Evolutionary conservation across 148 eudicot species (phyloP).

Genomic region (Silene uniflora): DNA sequence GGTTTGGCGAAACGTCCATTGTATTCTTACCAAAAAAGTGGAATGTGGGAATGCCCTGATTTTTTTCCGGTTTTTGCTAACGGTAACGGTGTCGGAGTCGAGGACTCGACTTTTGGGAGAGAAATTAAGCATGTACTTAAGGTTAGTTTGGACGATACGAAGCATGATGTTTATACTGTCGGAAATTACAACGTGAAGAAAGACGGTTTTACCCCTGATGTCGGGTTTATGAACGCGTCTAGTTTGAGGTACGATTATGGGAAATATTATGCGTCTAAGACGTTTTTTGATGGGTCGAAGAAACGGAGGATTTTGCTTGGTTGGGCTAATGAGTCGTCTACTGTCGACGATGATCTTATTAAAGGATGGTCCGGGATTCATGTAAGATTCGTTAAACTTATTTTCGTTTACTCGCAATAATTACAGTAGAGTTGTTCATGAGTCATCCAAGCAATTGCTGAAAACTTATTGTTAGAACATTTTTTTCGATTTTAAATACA

Average conservation of each 20-base stretch:
- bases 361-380: conserved; percentile 83
- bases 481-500: conserved; percentile 17
- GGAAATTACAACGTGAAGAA: conserved; percentile 42
- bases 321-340: conserved; percentile 54
- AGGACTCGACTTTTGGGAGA: conserved; percentile 28
- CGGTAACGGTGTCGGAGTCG: conserved; percentile 20
- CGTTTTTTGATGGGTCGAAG: conserved; percentile 47
- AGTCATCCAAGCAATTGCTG: no score
- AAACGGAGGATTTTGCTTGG: conserved; percentile 61
- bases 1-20: conserved; percentile 35
- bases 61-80: conserved; percentile 44
- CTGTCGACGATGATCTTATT: conserved; percentile 15
- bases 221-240: conserved; percentile 27
- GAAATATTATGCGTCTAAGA: conserved; percentile 67
- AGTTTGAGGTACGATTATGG: conserved; percentile 66
- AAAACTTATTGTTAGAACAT: no score
- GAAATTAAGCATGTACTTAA: conserved; percentile 51
- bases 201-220: conserved; percentile 43
- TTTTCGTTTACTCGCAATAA: background rate
- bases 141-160: conserved; percentile 38
- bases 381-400: conserved; percentile 29
- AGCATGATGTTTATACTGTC: conserved; percentile 50
- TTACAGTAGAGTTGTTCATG: no score
- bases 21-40: conserved; percentile 31
- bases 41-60: conserved; percentile 88